Conservation (phyloP, 129 eudicot species). For the Scalesia atractyloides region DNA sequence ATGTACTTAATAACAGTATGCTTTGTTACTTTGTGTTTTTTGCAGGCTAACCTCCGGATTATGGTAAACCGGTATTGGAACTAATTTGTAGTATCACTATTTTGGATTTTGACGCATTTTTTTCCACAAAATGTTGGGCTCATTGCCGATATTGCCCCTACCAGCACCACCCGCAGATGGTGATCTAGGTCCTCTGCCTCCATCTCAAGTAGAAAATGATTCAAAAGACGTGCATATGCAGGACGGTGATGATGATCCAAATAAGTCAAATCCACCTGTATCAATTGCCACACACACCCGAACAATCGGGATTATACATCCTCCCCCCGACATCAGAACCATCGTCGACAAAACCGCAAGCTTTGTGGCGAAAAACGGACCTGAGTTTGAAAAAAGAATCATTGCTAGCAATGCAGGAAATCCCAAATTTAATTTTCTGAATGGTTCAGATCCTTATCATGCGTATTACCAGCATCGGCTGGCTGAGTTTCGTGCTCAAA, state of each 20-base stretch:
- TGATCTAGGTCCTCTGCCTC: constrained; percentile 76
- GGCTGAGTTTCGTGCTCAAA: constrained; percentile 66
- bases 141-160: constrained; percentile 73
- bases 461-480: constrained; percentile 88
- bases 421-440: constrained; percentile 81
- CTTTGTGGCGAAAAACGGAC: constrained; percentile 91
- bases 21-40: too few species aligned
- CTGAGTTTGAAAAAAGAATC: constrained; percentile 82
- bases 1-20: neutral
- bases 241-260: constrained; percentile 45
- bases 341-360: constrained; percentile 83
- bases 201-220: constrained; percentile 59
- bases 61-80: constrained; percentile 27
- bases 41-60: constrained; percentile 27
- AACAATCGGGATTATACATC: constrained; percentile 87
- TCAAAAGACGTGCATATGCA: constrained; percentile 46
- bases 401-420: constrained; percentile 69
- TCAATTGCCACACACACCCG: constrained; percentile 80
- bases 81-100: neutral
- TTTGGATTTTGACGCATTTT: neutral
- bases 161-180: constrained; percentile 96
- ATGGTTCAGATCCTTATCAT: constrained; percentile 84
- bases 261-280: constrained; percentile 41
- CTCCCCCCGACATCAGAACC: constrained; percentile 84
- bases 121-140: constrained; percentile 51